Evolutionary conservation across 805 yeast species (phyloP).

Genomic region (Nakazawaea peltata): DNA sequence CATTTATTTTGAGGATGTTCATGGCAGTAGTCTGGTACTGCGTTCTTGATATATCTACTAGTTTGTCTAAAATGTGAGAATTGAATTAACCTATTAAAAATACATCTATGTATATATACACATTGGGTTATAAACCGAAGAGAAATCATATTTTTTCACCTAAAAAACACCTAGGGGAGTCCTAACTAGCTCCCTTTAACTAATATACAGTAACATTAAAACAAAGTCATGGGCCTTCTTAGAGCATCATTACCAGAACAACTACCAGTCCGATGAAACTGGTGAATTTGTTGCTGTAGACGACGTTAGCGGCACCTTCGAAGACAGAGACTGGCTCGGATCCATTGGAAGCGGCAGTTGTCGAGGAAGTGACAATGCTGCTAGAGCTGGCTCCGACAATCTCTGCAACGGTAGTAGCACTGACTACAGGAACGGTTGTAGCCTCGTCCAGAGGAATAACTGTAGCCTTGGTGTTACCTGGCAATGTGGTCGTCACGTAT

Average conservation of each 20-base stretch:
- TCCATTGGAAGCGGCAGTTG: conserved; percentile 9
- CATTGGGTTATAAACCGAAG: too few relatives aligned
- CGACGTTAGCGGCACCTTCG: conserved; percentile 6
- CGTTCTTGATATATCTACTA: conserved; percentile 29
- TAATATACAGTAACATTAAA: too few relatives aligned
- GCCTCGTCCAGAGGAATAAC: conserved; percentile 7
- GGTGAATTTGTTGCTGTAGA: neutral
- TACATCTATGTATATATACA: too few relatives aligned
- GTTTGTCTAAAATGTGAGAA: too few relatives aligned
- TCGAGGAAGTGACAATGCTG: conserved; percentile 4
- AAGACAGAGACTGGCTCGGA: conserved; percentile 1
- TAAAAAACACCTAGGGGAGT: too few relatives aligned
- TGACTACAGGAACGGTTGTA: conserved; percentile 9
- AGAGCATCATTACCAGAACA: conserved; percentile 6
- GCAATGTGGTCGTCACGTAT: conserved; percentile 6
- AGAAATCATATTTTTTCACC: too few relatives aligned
- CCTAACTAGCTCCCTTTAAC: too few relatives aligned
- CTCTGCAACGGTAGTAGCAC: conserved; percentile 11
- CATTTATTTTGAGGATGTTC: neutral
- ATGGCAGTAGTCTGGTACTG: conserved; percentile 28
- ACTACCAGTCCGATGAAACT: conserved; percentile 1
- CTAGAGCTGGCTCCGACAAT: conserved; percentile 6
- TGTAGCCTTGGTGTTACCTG: conserved; percentile 7
- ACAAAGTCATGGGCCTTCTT: too few relatives aligned
- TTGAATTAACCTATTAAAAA: too few relatives aligned